Conservation (phyloP, 176 grass and related monocot genomes). For the Oropetium thomaeum region DNA sequence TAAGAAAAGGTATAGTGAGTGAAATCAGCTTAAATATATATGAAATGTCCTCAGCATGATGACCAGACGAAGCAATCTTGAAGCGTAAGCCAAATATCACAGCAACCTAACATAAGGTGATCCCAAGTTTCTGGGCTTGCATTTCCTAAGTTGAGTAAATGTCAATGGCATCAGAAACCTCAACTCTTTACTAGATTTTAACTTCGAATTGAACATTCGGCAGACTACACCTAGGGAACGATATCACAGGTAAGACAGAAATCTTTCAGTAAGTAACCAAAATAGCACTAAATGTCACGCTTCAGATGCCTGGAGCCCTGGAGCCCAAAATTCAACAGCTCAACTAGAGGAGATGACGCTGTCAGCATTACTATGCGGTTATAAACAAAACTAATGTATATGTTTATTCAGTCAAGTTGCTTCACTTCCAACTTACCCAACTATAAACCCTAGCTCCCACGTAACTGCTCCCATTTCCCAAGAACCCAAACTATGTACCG, state of each 20-base stretch:
- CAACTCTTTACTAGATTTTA: neutral
- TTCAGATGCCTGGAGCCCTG: neutral
- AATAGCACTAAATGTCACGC: neutral
- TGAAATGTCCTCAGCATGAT: neutral
- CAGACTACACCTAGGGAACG: neutral
- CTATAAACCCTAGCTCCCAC: slow-evolving; percentile 10
- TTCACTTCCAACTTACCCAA: neutral
- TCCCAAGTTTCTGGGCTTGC: neutral
- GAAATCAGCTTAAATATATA: neutral
- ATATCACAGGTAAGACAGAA: neutral
- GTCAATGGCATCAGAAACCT: neutral
- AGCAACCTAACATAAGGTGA: slow-evolving; percentile 3
- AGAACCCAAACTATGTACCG: neutral
- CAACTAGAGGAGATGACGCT: neutral
- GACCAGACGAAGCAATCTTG: neutral
- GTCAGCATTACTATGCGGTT: neutral
- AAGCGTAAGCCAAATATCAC: slow-evolving; percentile 1
- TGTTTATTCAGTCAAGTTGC: neutral
- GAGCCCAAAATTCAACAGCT: neutral
- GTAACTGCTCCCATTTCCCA: neutral
- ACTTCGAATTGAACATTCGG: neutral
- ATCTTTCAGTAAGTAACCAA: neutral
- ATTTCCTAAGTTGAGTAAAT: neutral
- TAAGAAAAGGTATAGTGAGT: neutral
- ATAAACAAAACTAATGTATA: neutral